phyloP scores from a whole-genome alignment of 1,284 basidiomycete genomes.

The Pseudozyma sp. region DNA sequence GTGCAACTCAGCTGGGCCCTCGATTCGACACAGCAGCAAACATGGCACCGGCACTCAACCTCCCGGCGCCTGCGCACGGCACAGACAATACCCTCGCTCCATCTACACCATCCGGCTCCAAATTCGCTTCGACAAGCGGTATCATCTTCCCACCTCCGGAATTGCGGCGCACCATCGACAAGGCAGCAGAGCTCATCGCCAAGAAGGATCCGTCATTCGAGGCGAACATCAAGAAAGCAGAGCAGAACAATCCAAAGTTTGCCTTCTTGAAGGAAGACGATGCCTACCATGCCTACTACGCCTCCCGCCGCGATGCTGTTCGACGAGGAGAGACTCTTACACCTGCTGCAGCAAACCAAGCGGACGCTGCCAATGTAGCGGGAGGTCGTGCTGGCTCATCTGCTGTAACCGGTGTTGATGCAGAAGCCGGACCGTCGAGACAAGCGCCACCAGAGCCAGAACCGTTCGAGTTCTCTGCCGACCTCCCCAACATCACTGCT shows the following conservation, averaged over 20 bases:
- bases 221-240: conserved; percentile 61
- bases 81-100: conserved; percentile 40
- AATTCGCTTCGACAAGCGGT: conserved; percentile 56
- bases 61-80: conserved; percentile 58
- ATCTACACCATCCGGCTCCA: conserved; percentile 25
- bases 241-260: conserved; percentile 61
- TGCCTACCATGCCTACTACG: conserved; percentile 67
- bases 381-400: conserved; percentile 8
- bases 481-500: conserved; percentile 87
- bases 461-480: conserved; percentile 84
- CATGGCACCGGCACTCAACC: conserved; percentile 57
- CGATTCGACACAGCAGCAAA: neutral
- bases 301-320: conserved; percentile 55
- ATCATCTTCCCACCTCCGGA: conserved; percentile 70
- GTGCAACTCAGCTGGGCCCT: neutral
- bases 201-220: conserved; percentile 65
- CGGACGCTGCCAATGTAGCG: conserved; percentile 5
- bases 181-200: conserved; percentile 92
- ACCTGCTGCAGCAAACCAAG: conserved; percentile 13
- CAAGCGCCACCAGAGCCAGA: conserved; percentile 79
- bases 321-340: conserved; percentile 40
- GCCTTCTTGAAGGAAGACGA: conserved; percentile 62
- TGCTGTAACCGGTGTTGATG: neutral
- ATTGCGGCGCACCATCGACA: conserved; percentile 87
- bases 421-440: conserved; percentile 11